Conservation (phyloP, 2,329 filamentous ascomycete species). For the Aureobasidium sp. region DNA sequence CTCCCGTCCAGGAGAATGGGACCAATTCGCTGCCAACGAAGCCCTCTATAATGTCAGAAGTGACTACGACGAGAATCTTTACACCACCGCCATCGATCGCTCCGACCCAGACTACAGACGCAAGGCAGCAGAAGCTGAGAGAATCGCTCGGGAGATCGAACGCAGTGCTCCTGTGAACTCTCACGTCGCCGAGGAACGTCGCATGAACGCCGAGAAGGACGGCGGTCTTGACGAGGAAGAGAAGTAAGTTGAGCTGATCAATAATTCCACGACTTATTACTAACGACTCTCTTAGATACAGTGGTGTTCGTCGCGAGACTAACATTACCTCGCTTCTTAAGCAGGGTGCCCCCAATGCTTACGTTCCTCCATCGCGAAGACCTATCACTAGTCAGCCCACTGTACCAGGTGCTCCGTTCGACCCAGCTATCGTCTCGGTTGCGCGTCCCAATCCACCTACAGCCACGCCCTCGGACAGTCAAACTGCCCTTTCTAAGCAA, state of each 20-base stretch:
- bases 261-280: neutral
- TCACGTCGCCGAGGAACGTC: conserved; percentile 79
- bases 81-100: conserved; percentile 86
- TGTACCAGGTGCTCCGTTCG: conserved; percentile 68
- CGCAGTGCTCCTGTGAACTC: conserved; percentile 63
- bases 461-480: conserved; percentile 23
- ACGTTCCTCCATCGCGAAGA: conserved; percentile 82
- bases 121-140: conserved; percentile 69
- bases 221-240: conserved; percentile 80
- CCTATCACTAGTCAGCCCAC: conserved; percentile 68
- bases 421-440: conserved; percentile 84
- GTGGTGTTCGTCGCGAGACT: conserved; percentile 73
- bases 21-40: conserved; percentile 90
- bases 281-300: conserved; percentile 57
- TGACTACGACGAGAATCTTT: conserved; percentile 89
- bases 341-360: conserved; percentile 59
- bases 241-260: conserved; percentile 51
- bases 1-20: conserved; percentile 53
- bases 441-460: conserved; percentile 35
- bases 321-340: conserved; percentile 49
- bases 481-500: conserved; percentile 21
- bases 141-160: conserved; percentile 85
- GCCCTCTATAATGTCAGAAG: conserved; percentile 78
- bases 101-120: conserved; percentile 74
- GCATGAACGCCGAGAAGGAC: conserved; percentile 60